A percentile compares a stretch with the other conserved stretches of the same genome.
Conservation (phyloP, 139 green algal species). For the Chlorokybus atmophyticus region DNA sequence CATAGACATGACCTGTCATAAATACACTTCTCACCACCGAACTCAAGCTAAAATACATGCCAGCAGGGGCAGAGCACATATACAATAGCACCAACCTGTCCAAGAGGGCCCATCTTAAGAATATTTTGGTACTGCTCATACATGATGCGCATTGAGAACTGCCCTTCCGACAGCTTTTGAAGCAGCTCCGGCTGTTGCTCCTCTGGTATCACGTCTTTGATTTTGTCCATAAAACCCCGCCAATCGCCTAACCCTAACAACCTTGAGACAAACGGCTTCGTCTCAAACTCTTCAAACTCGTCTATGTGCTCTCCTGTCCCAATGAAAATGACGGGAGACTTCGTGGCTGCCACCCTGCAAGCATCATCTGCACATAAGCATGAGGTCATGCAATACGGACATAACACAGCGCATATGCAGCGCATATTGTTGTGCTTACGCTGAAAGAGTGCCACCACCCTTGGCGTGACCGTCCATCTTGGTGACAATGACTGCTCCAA, state of each 20-base stretch:
- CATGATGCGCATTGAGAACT: slow-evolving; percentile 89
- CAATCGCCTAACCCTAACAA: slow-evolving; percentile 72
- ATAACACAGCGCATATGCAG: too few relatives aligned
- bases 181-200: slow-evolving; percentile 69
- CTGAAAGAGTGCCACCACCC: slow-evolving; percentile 83
- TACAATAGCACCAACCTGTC: slow-evolving; percentile 29
- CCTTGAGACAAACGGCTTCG: slow-evolving; percentile 83
- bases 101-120: slow-evolving; percentile 86
- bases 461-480: slow-evolving; percentile 99
- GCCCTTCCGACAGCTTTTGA: slow-evolving; percentile 73
- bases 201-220: slow-evolving; percentile 43
- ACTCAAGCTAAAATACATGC: too few relatives aligned
- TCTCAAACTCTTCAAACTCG: slow-evolving; percentile 94
- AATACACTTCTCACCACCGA: too few relatives aligned
- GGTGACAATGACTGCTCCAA: slow-evolving; percentile 90
- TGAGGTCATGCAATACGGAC: too few relatives aligned
- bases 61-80: neutral
- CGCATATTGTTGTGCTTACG: too few relatives aligned
- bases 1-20: slow-evolving; percentile 92
- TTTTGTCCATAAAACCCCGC: slow-evolving; percentile 82
- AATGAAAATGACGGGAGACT: slow-evolving; percentile 90
- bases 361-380: too few relatives aligned
- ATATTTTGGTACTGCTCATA: slow-evolving; percentile 94
- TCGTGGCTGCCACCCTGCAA: slow-evolving; percentile 67
- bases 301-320: slow-evolving; percentile 95